A percentile compares a stretch with the other conserved stretches of the same genome.
These are phyloP conservation scores for Trametes villosa DNA, from an alignment of 768 basidiomycete species.

Conservation along the genomic window DNA sequence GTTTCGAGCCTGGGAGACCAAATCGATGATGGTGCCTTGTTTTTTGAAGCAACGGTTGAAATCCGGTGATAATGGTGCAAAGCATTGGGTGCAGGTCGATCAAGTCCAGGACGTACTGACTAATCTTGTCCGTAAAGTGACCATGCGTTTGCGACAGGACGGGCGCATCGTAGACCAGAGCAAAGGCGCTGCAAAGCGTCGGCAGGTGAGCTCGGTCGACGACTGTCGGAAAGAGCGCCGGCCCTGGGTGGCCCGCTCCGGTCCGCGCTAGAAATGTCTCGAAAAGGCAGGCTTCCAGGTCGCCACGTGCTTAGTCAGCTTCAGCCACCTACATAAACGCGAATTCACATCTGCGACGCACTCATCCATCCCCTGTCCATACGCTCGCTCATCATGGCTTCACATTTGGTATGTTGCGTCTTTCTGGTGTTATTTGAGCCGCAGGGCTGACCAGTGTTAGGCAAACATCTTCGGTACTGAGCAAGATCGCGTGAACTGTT, in stretches of 20 bases:
- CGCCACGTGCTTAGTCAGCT: constrained; percentile 19
- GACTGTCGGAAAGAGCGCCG: not conserved
- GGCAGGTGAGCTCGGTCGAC: too few relatives aligned
- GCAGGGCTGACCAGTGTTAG: constrained; percentile 40
- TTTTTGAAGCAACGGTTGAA: too few relatives aligned
- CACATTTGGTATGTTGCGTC: constrained; percentile 63
- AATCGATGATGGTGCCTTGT: too few relatives aligned
- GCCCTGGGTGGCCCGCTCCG: not conserved
- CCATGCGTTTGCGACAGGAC: too few relatives aligned
- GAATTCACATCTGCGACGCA: not conserved
- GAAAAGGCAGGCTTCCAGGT: constrained; percentile 2
- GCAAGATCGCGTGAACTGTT: constrained; percentile 96
- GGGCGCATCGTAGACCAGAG: too few relatives aligned
- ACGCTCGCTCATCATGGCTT: constrained; percentile 51
- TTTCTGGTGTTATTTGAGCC: not conserved
- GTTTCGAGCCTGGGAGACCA: too few relatives aligned
- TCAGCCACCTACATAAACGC: constrained; percentile 26
- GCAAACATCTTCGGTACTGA: constrained; percentile 97
- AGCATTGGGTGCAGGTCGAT: too few relatives aligned
- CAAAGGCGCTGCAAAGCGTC: too few relatives aligned
- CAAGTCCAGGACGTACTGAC: too few relatives aligned
- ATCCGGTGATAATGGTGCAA: too few relatives aligned
- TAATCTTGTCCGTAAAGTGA: too few relatives aligned
- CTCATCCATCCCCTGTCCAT: not conserved
- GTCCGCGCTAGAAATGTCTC: constrained; percentile 3